Evolutionary conservation across 805 yeast genomes (phyloP).

Genomic region (Candida gorgasii): DNA sequence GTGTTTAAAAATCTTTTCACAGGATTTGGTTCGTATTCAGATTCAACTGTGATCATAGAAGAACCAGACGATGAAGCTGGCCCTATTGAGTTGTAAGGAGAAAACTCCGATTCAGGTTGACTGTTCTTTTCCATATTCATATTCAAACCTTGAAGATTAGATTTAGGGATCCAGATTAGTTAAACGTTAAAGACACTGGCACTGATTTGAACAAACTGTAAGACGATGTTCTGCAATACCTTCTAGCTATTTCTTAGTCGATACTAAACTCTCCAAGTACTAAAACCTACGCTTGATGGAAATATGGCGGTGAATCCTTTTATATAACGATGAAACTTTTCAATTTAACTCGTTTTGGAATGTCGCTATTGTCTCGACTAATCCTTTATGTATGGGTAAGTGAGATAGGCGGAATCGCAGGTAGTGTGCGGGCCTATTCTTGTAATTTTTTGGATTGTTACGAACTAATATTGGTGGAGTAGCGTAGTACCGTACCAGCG

Average conservation of each 20-base stretch:
- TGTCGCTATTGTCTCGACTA: slow-evolving; percentile 1
- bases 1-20: slow-evolving; percentile 21
- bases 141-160: not conserved
- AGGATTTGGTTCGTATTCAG: slow-evolving; percentile 18
- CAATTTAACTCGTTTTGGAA: not conserved
- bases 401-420: not conserved
- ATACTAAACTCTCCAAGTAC: not conserved
- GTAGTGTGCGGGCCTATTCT: not conserved
- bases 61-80: slow-evolving; percentile 4
- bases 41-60: slow-evolving; percentile 6
- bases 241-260: not conserved
- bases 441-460: not conserved
- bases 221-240: too few relatives aligned
- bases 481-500: too few relatives aligned
- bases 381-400: not conserved
- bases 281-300: not conserved
- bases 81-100: slow-evolving; percentile 11
- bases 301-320: not conserved
- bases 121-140: slow-evolving; percentile 5
- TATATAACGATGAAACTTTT: not conserved
- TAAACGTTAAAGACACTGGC: too few relatives aligned
- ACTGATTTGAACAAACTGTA: too few relatives aligned
- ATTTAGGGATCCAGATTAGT: too few relatives aligned
- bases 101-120: slow-evolving; percentile 9
- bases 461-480: not conserved